Base-by-base conservation (phyloP, 768 basidiomycete species). In the Agaricus sinodeliciosus region DNA sequence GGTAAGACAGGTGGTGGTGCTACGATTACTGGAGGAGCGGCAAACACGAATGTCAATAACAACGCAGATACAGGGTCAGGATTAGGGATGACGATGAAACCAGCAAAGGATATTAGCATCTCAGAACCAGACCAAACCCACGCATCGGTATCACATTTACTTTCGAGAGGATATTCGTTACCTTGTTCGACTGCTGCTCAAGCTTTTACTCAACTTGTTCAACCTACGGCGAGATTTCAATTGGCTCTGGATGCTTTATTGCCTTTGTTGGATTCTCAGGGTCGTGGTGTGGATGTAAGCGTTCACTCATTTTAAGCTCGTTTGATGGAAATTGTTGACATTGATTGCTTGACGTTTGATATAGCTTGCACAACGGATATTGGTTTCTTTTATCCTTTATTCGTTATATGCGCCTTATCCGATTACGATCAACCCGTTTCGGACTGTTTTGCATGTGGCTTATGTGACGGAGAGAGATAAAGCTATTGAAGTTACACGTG, bases 221-320 rank as follows among this genome's bases (percentile, higher is more conserved):
- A 85, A 64, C 82, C 83, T 18, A 81, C 79, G 47, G 77, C 84
- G 69, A 80, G 87, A 57, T 90, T 90, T 69, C 87, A 89, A 74
- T 78, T 90, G 67, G 87, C 87, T 62, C 79, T 90, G 60, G 87
- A 90, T 72, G 84, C 82, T 72, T 70, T 90, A 63, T 72, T 90
- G 66, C 87, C 87, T 12, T 70, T 87, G 60, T 77, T 90, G 60
- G 84, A 79, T 62, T 69, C 72, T 13, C 67, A 72, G 9, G 74
- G 61, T 65, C 70, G 70, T 56, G 66, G 73, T 51, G 71, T 71
- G 55, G 80, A 86, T 70, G 84, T 87, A 47, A 63, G 79, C 59
- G 46, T 54, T 31, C 34, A 40, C 34, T 57, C 43, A n/a, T 28
- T 49, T 35, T 43, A 36, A 28, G 28, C n/a, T n/a, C n/a, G n/a